Evolutionary conservation across 768 basidiomycete genomes (phyloP), one percentile per base, ranked within the genome.

Genomic region (button mushroom (Agaricus bisporus)): DNA sequence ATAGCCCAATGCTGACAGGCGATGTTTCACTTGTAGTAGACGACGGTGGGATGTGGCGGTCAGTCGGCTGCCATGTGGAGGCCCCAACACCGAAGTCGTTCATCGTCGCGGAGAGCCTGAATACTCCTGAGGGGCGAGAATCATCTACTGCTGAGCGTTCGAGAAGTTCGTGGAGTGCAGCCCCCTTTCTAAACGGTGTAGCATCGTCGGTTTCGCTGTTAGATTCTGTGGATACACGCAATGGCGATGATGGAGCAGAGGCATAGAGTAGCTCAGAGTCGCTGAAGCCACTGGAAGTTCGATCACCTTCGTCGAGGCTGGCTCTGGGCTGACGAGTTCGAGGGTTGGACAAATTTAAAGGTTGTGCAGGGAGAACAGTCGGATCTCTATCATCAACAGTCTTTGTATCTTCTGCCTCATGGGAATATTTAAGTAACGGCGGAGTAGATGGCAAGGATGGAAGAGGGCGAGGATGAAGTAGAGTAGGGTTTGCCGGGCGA

Each of bases 211-310:
- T 12, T 20, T 38, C 29, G 26, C 20, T 47, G 22, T 11, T 3
- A 5, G 5, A 32, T 29, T 54, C 52, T 6, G 10, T n/a, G 8
- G 37, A 14, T 32, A 29, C 25, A 47, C 39, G 52, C n/a, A 41
- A 15, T 11, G 52, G 45, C 7, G 52, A 46, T n/a, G 52, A 54
- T 8, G 52, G 45, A 6, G 52, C 52, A 9, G 52, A 54, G 32
- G 52, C 52, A 29, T 54, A 54, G 35, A 54, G 28, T 17, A 54
- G 26, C 3, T 47, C 44, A 11, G 52, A 54, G 25, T 54, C 52
- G 26, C 44, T 54, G 25, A 38, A 36, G 8, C 20, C 28, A 32
- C 44, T 47, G 18, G 52, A 54, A 3, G 35, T 37, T 8, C 10
- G 32, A 20, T 32, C 38, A 8, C 39, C 45, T 10, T 54, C 52